Conservation (phyloP, 2,329 filamentous ascomycete genomes). For the Pseudocercospora macadamiae region DNA sequence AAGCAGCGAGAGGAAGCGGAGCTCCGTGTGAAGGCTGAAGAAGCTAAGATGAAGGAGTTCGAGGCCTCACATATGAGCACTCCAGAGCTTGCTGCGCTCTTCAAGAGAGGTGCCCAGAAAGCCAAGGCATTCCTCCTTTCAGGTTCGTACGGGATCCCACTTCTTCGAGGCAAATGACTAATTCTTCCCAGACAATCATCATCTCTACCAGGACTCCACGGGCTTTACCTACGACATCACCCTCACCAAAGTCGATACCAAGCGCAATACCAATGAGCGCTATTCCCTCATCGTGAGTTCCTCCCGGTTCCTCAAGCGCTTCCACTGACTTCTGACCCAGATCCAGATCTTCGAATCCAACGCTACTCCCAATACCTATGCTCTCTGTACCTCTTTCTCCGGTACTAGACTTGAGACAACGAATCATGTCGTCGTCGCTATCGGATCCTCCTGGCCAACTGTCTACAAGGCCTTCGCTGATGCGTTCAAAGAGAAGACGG, state of each 20-base stretch:
- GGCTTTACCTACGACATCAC: conserved; percentile 67
- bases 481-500: conserved; percentile 45
- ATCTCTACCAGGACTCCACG: conserved; percentile 64
- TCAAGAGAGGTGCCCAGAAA: conserved; percentile 31
- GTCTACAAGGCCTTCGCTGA: conserved; percentile 44
- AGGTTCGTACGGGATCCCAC: conserved; percentile 37
- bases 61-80: conserved; percentile 30
- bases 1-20: conserved; percentile 18
- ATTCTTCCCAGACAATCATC: conserved; percentile 57
- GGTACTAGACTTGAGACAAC: conserved; percentile 22
- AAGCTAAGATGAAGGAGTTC: conserved; percentile 2
- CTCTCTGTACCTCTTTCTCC: conserved; percentile 50
- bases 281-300: conserved; percentile 59
- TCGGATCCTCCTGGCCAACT: conserved; percentile 36
- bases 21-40: conserved; percentile 4
- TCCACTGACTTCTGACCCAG: conserved; percentile 27
- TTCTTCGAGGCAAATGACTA: neutral
- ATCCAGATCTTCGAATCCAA: conserved; percentile 69
- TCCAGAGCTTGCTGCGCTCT: conserved; percentile 26
- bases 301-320: conserved; percentile 35
- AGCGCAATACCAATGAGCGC: conserved; percentile 58
- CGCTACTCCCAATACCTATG: conserved; percentile 62
- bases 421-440: conserved; percentile 37
- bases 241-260: conserved; percentile 58
- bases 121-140: conserved; percentile 34